Evolutionary conservation across 83 land plant genomes (phyloP).

Genomic region (Thuja plicata): DNA sequence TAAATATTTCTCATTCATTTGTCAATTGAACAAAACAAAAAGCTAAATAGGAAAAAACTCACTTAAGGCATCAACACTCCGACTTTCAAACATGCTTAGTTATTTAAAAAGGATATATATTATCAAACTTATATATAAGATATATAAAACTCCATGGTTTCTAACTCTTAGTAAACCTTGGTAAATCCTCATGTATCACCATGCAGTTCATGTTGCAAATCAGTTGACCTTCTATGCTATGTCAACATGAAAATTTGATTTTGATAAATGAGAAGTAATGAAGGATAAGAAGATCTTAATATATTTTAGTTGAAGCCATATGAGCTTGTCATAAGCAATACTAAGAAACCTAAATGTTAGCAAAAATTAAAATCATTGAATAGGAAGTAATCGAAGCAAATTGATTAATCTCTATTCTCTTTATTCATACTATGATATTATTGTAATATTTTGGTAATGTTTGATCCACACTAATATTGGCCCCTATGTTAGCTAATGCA

Average conservation of each 20-base stretch:
- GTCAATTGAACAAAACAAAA: too few relatives aligned
- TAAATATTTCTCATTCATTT: too few relatives aligned
- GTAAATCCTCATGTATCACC: not conserved
- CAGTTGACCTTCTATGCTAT: not conserved
- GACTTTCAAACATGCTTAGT: too few relatives aligned
- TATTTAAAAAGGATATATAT: too few relatives aligned
- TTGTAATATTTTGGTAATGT: too few relatives aligned
- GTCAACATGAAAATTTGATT: not conserved
- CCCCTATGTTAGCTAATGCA: not conserved
- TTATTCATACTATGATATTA: too few relatives aligned
- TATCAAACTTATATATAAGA: too few relatives aligned
- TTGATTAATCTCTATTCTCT: not conserved
- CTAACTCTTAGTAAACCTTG: not conserved
- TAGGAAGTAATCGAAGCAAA: not conserved
- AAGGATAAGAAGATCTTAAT: not conserved
- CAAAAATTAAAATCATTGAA: not conserved
- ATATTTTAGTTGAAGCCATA: not conserved
- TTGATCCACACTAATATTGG: not conserved
- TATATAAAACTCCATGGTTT: not conserved
- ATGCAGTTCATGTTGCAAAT: not conserved
- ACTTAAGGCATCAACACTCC: too few relatives aligned
- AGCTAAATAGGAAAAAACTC: too few relatives aligned
- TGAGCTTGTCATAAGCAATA: not conserved
- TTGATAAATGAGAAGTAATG: not conserved
- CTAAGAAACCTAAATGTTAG: not conserved